Evolutionary conservation across 1,284 basidiomycete genomes (phyloP), one percentile per base, ranked within the genome.

Genomic region (Butyriboletus regius): DNA sequence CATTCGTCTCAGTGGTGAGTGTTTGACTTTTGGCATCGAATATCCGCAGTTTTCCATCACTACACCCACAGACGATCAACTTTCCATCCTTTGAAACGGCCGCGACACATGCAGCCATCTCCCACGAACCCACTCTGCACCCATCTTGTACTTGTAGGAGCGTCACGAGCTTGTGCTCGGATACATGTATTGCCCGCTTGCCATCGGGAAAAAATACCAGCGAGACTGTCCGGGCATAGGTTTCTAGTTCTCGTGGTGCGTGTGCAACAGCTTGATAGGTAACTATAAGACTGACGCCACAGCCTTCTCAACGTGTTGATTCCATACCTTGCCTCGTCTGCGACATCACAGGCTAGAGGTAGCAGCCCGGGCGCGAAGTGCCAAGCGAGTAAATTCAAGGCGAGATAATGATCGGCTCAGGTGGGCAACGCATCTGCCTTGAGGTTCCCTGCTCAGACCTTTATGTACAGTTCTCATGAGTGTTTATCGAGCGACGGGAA

Each of bases 11-110:
- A 9, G 18, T 2, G 17, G 28, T 14, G 28, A 7, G 14, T 17
- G 3, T n/a, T 14, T 28, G 48, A 32, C 12, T 41, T 32, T 51
- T 29, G 15, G 34, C 38, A 20, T 36, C 49, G 29, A 24, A 17
- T 17, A 51, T 28, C 17, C 34, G 51, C 33, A 52, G 28, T 28
- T 26, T 51, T 22, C 49, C 39, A 36, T 51, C 49, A 12, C 6
- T 12, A 8, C 49, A 52, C 17, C 48, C 48, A 42, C 48, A 50
- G 20, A 50, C 18, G 24, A 50, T 50, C 48, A 15, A 50, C 9
- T 29, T 28, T 20, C 48, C 48, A n/a, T 44, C 49, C 24, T 14
- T 32, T 26, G 49, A 51, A 20, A 51, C 39, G 14, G 49, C 26
- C 34, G 24, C 49, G 5, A 45, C 38, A 38, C 20, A 45, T 26